These are phyloP conservation scores for Cryptosporidium ubiquitum DNA, from an alignment of 169 alveolate genomes.

Conservation along the genomic window DNA sequence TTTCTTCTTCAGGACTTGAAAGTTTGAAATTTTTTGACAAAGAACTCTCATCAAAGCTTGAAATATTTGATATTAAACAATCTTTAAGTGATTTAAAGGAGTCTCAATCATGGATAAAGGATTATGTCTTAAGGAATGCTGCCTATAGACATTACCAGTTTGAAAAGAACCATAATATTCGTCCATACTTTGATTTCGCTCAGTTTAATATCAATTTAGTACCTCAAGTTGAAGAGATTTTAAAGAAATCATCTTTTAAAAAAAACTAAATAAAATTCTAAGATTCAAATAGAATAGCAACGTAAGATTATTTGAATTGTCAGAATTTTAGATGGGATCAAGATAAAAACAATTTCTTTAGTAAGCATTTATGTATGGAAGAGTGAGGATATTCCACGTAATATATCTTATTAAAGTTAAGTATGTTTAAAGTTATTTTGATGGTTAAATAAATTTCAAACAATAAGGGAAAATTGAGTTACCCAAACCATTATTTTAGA, in stretches of 20 bases:
- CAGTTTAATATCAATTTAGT: constrained; percentile 19
- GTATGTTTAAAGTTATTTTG: background rate
- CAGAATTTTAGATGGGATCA: background rate
- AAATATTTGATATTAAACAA: constrained; percentile 9
- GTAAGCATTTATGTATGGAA: background rate
- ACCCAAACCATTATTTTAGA: background rate
- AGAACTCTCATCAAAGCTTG: constrained; percentile 4
- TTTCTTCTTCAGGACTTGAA: background rate
- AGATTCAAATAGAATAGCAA: too few species aligned
- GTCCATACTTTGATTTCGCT: constrained; percentile 37
- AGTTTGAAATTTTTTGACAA: constrained; percentile 1
- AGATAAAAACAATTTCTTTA: background rate
- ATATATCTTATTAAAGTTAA: background rate
- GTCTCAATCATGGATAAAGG: constrained; percentile 62
- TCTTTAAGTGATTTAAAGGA: constrained; percentile 28
- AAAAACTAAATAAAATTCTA: background rate
- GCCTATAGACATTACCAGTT: constrained; percentile 53
- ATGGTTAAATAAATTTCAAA: background rate
- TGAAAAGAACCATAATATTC: background rate
- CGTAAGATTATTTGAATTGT: background rate
- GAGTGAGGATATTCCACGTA: background rate
- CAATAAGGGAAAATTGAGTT: background rate
- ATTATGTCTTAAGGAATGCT: constrained; percentile 45
- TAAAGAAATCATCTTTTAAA: background rate
- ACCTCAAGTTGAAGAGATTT: constrained; percentile 23